Evolutionary conservation across 2,329 filamentous ascomycete species (phyloP), one percentile per base, ranked within the genome.

Genomic region (Epichloe amarillans): DNA sequence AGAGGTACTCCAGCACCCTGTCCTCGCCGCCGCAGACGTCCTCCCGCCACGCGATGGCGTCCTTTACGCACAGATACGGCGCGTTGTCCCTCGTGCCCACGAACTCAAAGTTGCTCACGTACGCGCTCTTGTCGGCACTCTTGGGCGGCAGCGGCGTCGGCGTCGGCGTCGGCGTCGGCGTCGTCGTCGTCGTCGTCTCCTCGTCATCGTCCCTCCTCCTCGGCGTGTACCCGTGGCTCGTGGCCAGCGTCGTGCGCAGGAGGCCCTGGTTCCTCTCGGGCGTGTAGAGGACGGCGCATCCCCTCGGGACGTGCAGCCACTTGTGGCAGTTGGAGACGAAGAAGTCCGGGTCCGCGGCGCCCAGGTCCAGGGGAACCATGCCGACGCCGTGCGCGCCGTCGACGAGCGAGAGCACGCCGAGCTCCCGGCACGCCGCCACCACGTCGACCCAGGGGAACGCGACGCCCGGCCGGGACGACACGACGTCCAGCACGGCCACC

Each of bases 331-430:
- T 96, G 50, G 76, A 84, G 14, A 91, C 77, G 61, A 94, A 87
- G 69, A 95, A 96, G 65, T 96, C 90, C 0, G 88, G 83, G 55
- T 89, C 78, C 3, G 89, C 69, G 4, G 68, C 64, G 0, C 62
- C 56, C 14, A 96, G 67, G 64, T 94, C 79, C 7, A 96, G 65
- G 1, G 76, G 72, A 7, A 95, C 74, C 66, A 93, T 84, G 2
- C 91, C 91, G 23, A 95, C 69, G 1, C 84, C 84, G 66, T 97
- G 91, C 0, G 91, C 91, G 15, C 80, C 90, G 63, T 97, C 91
- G 38, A 96, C 72, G 19, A 88, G 70, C 58, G 84, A 89, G 50
- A 91, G 62, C 3, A 96, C 70, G 0, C 77, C 79, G 23, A 83
- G 70, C 51, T 83, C 76, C 43, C 73, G 76, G 64, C 89, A 95